Evolutionary conservation across 2,329 filamentous ascomycete species (phyloP).

Genomic region (Colletotrichum eremochloae): DNA sequence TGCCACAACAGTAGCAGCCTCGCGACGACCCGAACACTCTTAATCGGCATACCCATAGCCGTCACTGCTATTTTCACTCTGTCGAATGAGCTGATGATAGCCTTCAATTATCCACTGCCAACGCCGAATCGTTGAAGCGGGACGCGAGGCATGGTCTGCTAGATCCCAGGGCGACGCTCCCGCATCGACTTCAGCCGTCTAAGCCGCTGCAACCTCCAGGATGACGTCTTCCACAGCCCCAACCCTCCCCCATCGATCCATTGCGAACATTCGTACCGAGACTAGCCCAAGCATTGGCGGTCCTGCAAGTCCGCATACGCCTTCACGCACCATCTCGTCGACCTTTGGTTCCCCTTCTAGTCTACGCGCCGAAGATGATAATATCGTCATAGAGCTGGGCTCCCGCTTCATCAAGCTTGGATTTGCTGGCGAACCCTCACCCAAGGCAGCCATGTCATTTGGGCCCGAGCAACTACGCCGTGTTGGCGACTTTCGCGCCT

Average conservation of each 20-base stretch:
- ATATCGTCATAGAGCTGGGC: constrained; percentile 86
- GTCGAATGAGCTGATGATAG: not conserved
- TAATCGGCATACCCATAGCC: not conserved
- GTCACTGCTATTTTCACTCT: not conserved
- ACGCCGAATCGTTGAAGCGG: not conserved
- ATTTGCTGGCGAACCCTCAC: constrained; percentile 85
- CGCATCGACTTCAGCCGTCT: constrained; percentile 1
- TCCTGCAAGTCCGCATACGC: constrained; percentile 71
- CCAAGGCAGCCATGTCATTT: constrained; percentile 79
- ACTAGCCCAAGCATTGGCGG: constrained; percentile 49
- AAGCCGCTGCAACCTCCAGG: constrained; percentile 8
- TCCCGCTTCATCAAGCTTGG: constrained; percentile 83
- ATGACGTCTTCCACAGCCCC: constrained; percentile 56
- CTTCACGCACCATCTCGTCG: constrained; percentile 66
- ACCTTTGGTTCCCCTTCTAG: constrained; percentile 71
- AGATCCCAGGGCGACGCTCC: not conserved
- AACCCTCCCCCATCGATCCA: constrained; percentile 68
- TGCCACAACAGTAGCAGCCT: not conserved
- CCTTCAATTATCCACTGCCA: not conserved
- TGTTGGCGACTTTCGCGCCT: constrained; percentile 84
- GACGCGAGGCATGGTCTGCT: constrained; percentile 5
- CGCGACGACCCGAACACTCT: not conserved
- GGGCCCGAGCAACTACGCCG: constrained; percentile 82
- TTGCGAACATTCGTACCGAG: constrained; percentile 68
- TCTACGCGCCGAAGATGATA: constrained; percentile 83